Conservation (phyloP, 176 grass and related monocot species). For the Oryza nivara region DNA sequence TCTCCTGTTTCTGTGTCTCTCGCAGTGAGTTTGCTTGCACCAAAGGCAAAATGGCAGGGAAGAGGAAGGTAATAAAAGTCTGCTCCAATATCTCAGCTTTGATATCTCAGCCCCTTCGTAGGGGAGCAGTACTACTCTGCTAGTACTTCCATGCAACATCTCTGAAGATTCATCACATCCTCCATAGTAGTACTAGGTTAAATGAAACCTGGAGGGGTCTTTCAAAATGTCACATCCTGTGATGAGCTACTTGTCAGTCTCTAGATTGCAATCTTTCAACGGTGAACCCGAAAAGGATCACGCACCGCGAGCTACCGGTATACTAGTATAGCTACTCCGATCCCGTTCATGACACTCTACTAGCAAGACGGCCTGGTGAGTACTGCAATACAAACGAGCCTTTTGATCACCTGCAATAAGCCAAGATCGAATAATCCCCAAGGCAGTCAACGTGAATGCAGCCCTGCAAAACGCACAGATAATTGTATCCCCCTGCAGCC, state of each 20-base stretch:
- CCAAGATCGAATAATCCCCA: neutral
- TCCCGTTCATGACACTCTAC: too few relatives aligned
- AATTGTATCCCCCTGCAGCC: neutral
- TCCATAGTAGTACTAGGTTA: neutral
- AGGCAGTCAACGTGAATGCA: neutral
- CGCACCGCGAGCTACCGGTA: neutral
- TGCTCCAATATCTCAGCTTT: neutral
- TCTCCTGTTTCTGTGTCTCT: neutral
- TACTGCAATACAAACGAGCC: neutral
- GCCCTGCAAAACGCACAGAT: constrained; percentile 11
- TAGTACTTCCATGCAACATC: neutral
- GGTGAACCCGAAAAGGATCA: constrained; percentile 44
- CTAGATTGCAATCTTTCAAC: constrained; percentile 25
- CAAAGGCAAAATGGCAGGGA: constrained; percentile 35
- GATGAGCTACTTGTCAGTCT: constrained; percentile 34
- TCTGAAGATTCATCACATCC: neutral
- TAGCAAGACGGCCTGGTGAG: too few relatives aligned
- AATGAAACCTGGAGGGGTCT: constrained; percentile 46
- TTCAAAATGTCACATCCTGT: constrained; percentile 43
- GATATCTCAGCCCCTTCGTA: neutral
- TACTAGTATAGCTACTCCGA: neutral
- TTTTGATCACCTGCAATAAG: neutral
- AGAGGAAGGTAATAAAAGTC: constrained; percentile 6
- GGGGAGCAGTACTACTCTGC: neutral
- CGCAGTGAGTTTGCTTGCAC: constrained; percentile 29